Conservation (phyloP, 2,329 filamentous ascomycete species). For the Cytospora piceicola region DNA sequence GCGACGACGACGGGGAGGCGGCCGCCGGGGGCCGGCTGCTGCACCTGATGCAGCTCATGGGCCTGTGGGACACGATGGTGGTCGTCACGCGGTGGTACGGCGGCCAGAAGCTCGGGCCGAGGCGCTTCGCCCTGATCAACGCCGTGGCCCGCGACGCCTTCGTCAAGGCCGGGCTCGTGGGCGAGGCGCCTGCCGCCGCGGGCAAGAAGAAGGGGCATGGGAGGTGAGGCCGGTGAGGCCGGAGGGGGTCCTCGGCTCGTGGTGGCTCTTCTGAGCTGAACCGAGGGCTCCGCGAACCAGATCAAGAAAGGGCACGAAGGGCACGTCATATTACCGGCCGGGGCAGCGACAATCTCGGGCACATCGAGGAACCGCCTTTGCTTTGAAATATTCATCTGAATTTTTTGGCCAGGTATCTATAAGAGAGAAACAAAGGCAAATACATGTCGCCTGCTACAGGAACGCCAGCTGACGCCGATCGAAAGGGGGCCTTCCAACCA, state of each 20-base stretch:
- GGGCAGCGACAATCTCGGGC: background rate
- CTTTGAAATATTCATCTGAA: background rate
- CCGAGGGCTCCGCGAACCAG: background rate
- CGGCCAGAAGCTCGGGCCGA: slow-evolving; percentile 84
- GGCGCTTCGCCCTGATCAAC: slow-evolving; percentile 90
- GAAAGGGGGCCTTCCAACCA: background rate
- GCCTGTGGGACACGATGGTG: slow-evolving; percentile 89
- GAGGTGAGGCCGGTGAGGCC: slow-evolving; percentile 33
- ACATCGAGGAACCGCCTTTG: background rate
- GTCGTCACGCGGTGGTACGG: slow-evolving; percentile 97
- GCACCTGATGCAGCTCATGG: slow-evolving; percentile 93
- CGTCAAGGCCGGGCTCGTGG: slow-evolving; percentile 73
- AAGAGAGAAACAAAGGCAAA: background rate
- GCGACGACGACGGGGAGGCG: slow-evolving; percentile 93
- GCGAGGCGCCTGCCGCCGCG: slow-evolving; percentile 46
- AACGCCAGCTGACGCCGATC: slow-evolving; percentile 21
- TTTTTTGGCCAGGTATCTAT: slow-evolving; percentile 4
- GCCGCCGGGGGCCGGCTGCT: slow-evolving; percentile 85
- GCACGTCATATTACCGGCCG: too few species aligned
- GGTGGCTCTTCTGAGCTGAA: background rate
- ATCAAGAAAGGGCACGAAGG: background rate
- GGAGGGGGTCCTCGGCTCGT: background rate
- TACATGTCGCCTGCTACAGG: slow-evolving; percentile 2
- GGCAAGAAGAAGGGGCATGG: slow-evolving; percentile 50
- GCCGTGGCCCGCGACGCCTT: slow-evolving; percentile 81